Evolutionary conservation across 129 eudicot species (phyloP).

Genomic region (Dittrichia graveolens): DNA sequence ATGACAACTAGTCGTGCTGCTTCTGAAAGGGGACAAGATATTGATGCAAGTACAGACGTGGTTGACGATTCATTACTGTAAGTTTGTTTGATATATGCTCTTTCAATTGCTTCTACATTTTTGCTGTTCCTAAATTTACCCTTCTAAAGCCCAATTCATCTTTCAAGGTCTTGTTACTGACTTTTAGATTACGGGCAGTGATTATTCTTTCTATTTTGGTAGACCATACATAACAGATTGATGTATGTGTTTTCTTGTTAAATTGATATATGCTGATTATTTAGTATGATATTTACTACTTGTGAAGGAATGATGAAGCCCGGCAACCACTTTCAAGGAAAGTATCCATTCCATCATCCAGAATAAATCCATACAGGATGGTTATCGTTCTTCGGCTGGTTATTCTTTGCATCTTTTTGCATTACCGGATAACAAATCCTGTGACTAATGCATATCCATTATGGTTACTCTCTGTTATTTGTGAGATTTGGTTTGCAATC

Average conservation of each 20-base stretch:
- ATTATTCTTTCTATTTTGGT: too few relatives aligned
- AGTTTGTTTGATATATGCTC: slow-evolving; percentile 31
- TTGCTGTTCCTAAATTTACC: neutral
- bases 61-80: slow-evolving; percentile 81
- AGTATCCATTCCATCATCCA: slow-evolving; percentile 92
- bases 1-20: slow-evolving; percentile 84
- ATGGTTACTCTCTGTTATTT: slow-evolving; percentile 94
- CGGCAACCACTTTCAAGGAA: slow-evolving; percentile 97
- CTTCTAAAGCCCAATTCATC: neutral
- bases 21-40: slow-evolving; percentile 96
- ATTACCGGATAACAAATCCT: slow-evolving; percentile 93
- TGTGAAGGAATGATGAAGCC: slow-evolving; percentile 91
- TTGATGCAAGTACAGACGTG: slow-evolving; percentile 91
- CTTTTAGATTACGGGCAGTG: too few relatives aligned
- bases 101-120: neutral
- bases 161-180: too few relatives aligned
- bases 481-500: slow-evolving; percentile 98
- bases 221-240: neutral
- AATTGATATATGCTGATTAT: neutral
- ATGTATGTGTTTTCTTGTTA: neutral
- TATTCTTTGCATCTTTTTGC: slow-evolving; percentile 83
- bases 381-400: slow-evolving; percentile 86
- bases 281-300: slow-evolving; percentile 32
- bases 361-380: slow-evolving; percentile 97
- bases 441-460: slow-evolving; percentile 78